Evolutionary conservation across 2,329 filamentous ascomycete genomes (phyloP).

Genomic region (Mycosphaerella arachidis): DNA sequence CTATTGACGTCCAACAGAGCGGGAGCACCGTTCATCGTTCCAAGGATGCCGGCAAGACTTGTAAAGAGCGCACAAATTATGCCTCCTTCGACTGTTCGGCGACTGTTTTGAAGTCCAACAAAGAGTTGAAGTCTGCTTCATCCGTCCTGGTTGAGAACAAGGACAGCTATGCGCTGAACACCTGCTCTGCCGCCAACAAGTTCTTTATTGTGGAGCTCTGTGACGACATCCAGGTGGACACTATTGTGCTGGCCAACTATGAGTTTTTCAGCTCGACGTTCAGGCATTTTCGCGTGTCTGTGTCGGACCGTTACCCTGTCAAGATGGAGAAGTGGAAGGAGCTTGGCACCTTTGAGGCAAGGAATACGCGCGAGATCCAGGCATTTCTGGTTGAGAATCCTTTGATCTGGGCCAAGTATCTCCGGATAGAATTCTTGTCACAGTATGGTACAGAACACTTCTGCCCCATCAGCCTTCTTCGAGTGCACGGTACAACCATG

Average conservation of each 20-base stretch:
- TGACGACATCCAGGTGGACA: conserved; percentile 82
- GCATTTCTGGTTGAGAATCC: conserved; percentile 92
- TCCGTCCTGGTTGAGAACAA: conserved; percentile 93
- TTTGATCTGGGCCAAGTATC: conserved; percentile 89
- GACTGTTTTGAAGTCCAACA: conserved; percentile 84
- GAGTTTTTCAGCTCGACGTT: conserved; percentile 99
- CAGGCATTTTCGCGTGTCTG: conserved; percentile 81
- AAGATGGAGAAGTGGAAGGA: conserved; percentile 90
- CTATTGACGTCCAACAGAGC: conserved; percentile 2
- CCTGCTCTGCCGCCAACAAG: conserved; percentile 81
- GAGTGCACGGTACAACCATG: conserved; percentile 89
- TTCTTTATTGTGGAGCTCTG: conserved; percentile 93
- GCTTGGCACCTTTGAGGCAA: conserved; percentile 81
- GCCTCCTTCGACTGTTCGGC: conserved; percentile 96
- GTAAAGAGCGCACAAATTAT: conserved; percentile 96
- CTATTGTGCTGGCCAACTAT: conserved; percentile 94
- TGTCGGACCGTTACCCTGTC: conserved; percentile 90
- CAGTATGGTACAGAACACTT: conserved; percentile 98
- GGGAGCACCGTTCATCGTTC: conserved; percentile 41
- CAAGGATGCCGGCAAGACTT: conserved; percentile 94
- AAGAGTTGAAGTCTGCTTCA: conserved; percentile 79
- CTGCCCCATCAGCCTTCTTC: conserved; percentile 83
- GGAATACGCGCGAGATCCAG: conserved; percentile 90
- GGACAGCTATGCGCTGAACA: conserved; percentile 95
- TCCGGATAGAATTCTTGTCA: conserved; percentile 84